phyloP scores from a whole-genome alignment of 495 filamentous ascomycete species.

The Gamarada debralockiae region DNA sequence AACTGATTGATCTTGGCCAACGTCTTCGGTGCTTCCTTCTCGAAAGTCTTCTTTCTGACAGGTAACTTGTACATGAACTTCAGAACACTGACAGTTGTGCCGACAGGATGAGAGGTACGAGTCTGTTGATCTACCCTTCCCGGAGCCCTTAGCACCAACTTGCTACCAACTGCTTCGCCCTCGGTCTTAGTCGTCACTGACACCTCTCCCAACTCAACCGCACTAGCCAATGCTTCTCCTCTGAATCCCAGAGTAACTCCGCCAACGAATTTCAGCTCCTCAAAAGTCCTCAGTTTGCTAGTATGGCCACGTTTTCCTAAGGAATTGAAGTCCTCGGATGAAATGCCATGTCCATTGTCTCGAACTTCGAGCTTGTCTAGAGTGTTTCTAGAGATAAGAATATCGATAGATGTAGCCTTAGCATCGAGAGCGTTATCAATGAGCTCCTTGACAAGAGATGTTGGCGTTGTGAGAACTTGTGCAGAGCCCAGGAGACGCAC shows the following conservation, averaged over 20 bases:
- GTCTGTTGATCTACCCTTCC: constrained; percentile 39
- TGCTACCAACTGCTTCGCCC: constrained; percentile 60
- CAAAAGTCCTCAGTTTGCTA: constrained; percentile 75
- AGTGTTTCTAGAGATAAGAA: constrained; percentile 72
- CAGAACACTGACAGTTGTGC: constrained; percentile 69
- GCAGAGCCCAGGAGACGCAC: constrained; percentile 67
- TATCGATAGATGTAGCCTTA: constrained; percentile 62
- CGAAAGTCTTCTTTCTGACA: constrained; percentile 63
- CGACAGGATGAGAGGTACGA: constrained; percentile 61
- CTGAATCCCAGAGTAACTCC: constrained; percentile 79
- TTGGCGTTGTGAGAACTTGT: constrained; percentile 67
- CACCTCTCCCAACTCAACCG: constrained; percentile 62
- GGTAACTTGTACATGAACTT: constrained; percentile 69
- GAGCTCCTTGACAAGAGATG: constrained; percentile 81
- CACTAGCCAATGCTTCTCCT: constrained; percentile 81
- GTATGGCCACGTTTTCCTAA: constrained; percentile 73
- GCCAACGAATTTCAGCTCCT: constrained; percentile 64
- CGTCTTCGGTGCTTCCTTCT: constrained; percentile 59
- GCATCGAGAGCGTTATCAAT: constrained; percentile 91
- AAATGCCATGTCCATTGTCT: constrained; percentile 86
- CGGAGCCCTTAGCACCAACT: constrained; percentile 29
- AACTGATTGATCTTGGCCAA: constrained; percentile 61
- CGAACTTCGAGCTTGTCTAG: constrained; percentile 82
- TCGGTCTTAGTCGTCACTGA: constrained; percentile 68
- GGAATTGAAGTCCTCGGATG: constrained; percentile 59